phyloP scores from a whole-genome alignment of 2,329 filamentous ascomycete species.

The Fusarium verrucosum region DNA sequence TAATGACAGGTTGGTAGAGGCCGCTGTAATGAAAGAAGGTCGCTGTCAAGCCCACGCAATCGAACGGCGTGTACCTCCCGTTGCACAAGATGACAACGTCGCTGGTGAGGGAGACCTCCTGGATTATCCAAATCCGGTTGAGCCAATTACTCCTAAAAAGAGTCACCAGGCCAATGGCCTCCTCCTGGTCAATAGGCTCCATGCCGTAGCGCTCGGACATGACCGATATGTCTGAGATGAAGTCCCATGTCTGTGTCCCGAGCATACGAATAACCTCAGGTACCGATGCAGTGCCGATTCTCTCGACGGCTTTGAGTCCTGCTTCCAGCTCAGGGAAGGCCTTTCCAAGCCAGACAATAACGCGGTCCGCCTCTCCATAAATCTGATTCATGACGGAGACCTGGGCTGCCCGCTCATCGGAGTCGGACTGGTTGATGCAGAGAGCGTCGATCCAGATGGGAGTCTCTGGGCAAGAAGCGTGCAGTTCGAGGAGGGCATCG shows the following conservation, averaged over 20 bases:
- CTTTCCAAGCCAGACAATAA: conserved; percentile 7
- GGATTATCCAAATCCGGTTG: not conserved
- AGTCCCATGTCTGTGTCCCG: not conserved
- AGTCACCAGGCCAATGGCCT: not conserved
- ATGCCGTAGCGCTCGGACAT: not conserved
- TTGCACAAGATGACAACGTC: not conserved
- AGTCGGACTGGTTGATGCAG: conserved; percentile 5
- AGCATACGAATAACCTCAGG: conserved; percentile 1
- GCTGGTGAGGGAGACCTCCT: not conserved
- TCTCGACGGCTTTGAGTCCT: not conserved
- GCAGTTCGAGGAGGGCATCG: not conserved
- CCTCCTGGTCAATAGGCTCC: not conserved
- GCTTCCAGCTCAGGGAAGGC: not conserved
- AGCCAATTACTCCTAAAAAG: not conserved
- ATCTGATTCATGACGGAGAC: not conserved
- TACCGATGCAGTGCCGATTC: not conserved
- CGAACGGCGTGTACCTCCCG: not conserved
- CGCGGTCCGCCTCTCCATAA: not conserved
- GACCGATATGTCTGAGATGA: not conserved
- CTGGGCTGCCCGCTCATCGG: not conserved
- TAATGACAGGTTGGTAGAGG: rapidly evolving
- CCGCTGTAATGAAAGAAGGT: conserved; percentile 7
- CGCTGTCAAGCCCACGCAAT: not conserved
- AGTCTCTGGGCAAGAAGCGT: not conserved
- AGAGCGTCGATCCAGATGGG: conserved; percentile 7